Evolutionary conservation across 1,284 basidiomycete species (phyloP).

Genomic region (Coriolopsis trogii): DNA sequence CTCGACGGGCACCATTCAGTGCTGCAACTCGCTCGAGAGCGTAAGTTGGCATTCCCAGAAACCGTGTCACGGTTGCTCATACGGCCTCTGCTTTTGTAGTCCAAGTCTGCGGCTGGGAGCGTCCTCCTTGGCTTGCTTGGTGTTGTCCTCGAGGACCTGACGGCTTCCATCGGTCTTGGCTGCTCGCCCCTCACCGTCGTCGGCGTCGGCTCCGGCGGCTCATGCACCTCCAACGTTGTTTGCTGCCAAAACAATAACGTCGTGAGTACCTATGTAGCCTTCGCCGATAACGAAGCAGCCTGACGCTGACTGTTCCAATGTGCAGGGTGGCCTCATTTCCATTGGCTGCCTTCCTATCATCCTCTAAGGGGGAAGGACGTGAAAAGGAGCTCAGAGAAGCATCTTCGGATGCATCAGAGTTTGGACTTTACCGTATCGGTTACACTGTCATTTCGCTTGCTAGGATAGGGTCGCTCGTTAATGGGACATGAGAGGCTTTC

Average conservation of each 20-base stretch:
- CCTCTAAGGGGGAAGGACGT: no score
- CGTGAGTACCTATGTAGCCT: neutral
- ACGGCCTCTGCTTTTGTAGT: no score
- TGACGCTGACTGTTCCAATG: neutral
- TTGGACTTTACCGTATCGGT: no score
- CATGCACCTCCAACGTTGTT: constrained; percentile 23
- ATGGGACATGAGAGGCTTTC: no score
- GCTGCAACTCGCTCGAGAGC: constrained; percentile 27
- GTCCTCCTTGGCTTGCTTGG: constrained; percentile 19
- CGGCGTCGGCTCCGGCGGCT: constrained; percentile 27
- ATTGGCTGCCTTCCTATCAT: constrained; percentile 22
- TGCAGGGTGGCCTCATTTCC: constrained; percentile 19
- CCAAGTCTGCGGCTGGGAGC: neutral
- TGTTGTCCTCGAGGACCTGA: constrained; percentile 22
- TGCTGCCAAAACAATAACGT: constrained; percentile 10
- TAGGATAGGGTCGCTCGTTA: no score
- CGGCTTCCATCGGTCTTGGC: constrained; percentile 23
- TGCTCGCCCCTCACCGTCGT: constrained; percentile 29
- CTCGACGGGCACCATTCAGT: constrained; percentile 23
- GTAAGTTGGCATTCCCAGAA: constrained; percentile 10
- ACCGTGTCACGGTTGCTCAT: neutral
- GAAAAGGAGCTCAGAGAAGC: no score
- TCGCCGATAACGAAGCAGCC: neutral
- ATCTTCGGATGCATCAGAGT: no score
- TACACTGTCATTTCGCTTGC: no score